Evolutionary conservation across 2,329 filamentous ascomycete species (phyloP).

Genomic region (Xylaria sp.): DNA sequence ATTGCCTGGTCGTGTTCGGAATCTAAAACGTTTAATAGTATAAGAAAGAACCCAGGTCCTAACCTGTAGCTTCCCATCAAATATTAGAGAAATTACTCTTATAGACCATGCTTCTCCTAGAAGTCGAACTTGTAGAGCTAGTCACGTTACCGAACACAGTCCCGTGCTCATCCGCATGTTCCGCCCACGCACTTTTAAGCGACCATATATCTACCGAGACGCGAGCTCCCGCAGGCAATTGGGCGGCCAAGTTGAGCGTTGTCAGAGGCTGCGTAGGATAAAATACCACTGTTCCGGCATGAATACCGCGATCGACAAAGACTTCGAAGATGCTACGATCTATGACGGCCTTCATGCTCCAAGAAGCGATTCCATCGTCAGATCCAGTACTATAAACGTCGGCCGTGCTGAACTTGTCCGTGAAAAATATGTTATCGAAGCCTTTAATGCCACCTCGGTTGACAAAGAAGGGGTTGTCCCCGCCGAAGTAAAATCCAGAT

Average conservation of each 20-base stretch:
- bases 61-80: too few relatives aligned
- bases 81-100: not conserved
- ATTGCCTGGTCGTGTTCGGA: too few relatives aligned
- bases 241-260: slow-evolving; percentile 49
- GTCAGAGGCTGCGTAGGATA: slow-evolving; percentile 58
- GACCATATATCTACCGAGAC: slow-evolving; percentile 50
- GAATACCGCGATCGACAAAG: slow-evolving; percentile 63
- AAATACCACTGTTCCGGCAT: slow-evolving; percentile 61
- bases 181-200: slow-evolving; percentile 53
- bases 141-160: slow-evolving; percentile 45
- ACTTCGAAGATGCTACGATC: slow-evolving; percentile 66
- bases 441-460: slow-evolving; percentile 60
- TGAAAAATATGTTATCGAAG: slow-evolving; percentile 65
- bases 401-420: slow-evolving; percentile 58
- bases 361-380: slow-evolving; percentile 26
- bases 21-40: too few relatives aligned
- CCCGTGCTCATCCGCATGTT: slow-evolving; percentile 43
- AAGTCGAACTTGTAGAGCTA: not conserved
- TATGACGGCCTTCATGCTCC: slow-evolving; percentile 58
- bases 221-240: slow-evolving; percentile 50
- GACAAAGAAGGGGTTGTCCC: slow-evolving; percentile 61
- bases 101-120: slow-evolving; percentile 31
- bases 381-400: slow-evolving; percentile 41
- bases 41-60: too few relatives aligned
- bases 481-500: slow-evolving; percentile 61